A percentile compares a stretch with the other conserved stretches of the same genome.
Evolutionary conservation across 148 eudicot genomes (phyloP).

Genomic region (Pharnaceum exiguum): DNA sequence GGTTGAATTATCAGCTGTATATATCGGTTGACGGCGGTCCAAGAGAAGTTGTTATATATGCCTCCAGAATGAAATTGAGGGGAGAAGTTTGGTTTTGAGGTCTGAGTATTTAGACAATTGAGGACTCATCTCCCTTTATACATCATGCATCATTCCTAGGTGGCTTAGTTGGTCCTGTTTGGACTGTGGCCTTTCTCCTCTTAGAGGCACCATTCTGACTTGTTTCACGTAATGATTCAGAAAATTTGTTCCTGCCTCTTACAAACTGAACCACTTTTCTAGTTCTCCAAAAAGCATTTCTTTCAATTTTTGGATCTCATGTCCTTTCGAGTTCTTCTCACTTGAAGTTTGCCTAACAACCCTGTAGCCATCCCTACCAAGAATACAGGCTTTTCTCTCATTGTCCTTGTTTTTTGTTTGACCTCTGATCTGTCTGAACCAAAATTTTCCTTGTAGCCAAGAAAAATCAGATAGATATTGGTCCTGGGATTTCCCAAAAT

Average conservation of each 20-base stretch:
- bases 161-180: neutral
- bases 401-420: neutral
- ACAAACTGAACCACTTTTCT: no score
- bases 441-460: conserved; percentile 33
- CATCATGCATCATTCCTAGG: neutral
- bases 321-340: neutral
- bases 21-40: no score
- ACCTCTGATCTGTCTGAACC: conserved; percentile 8
- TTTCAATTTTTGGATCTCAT: neutral
- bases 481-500: conserved; percentile 33
- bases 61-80: neutral
- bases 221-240: no score
- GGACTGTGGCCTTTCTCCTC: neutral
- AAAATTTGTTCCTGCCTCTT: no score
- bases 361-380: conserved; percentile 23
- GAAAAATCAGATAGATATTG: conserved; percentile 25
- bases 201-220: neutral
- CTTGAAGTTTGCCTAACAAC: conserved; percentile 10
- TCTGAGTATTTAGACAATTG: conserved; percentile 1
- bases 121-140: neutral
- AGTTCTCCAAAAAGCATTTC: neutral
- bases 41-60: neutral
- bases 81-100: neutral
- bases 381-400: neutral
- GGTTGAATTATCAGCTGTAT: neutral